phyloP scores from a whole-genome alignment of 768 basidiomycete species.

The Clitopilus hobsonii region DNA sequence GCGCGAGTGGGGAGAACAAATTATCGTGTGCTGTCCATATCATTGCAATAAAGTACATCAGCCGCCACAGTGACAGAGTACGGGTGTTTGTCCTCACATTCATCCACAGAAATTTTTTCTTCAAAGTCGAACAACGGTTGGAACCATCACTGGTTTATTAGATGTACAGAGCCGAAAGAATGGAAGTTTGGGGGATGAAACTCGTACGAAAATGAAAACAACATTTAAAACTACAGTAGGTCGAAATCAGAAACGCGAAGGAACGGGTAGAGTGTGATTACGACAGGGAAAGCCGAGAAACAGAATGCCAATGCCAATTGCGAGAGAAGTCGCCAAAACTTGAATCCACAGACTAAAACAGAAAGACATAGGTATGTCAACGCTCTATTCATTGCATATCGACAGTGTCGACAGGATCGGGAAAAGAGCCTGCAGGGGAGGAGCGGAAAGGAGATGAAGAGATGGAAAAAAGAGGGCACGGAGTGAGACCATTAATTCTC shows the following conservation, averaged over 20 bases:
- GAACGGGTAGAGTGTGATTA: not conserved
- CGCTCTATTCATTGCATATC: not conserved
- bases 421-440: not conserved
- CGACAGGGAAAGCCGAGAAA: not conserved
- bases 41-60: not conserved
- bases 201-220: not conserved
- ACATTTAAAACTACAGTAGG: slow-evolving; percentile 1
- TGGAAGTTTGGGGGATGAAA: not conserved
- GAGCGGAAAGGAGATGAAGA: slow-evolving; percentile 1
- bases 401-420: too few species aligned
- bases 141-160: slow-evolving; percentile 1
- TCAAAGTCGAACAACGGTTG: not conserved
- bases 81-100: not conserved
- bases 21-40: not conserved
- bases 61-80: too few species aligned
- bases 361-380: not conserved
- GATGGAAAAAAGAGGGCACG: slow-evolving; percentile 5
- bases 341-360: not conserved
- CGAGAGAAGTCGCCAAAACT: not conserved
- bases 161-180: not conserved
- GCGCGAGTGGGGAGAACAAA: too few species aligned
- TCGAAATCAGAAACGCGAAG: not conserved
- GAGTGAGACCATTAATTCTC: slow-evolving; percentile 50
- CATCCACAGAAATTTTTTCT: not conserved
- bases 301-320: slow-evolving; percentile 1